Evolutionary conservation across 2,329 filamentous ascomycete species (phyloP).

Genomic region (Fusarium sp.): DNA sequence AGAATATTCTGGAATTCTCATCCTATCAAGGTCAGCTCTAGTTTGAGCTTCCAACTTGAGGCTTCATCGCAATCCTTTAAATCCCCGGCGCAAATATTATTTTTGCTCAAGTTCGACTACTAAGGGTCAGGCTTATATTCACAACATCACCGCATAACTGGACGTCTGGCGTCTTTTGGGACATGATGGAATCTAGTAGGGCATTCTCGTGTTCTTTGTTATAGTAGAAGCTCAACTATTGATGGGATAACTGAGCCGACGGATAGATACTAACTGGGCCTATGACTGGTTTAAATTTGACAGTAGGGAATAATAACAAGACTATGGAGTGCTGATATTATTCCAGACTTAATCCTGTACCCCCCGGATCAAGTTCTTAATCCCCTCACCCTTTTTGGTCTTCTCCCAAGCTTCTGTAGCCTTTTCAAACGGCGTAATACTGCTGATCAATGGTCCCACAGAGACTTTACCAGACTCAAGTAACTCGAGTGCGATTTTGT

Average conservation of each 20-base stretch:
- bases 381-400: constrained; percentile 84
- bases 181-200: too few relatives aligned
- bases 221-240: neutral
- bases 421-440: constrained; percentile 79
- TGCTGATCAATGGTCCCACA: constrained; percentile 83
- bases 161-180: too few relatives aligned
- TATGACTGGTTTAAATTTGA: neutral
- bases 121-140: too few relatives aligned
- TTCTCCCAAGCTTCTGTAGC: constrained; percentile 78
- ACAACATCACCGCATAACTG: too few relatives aligned
- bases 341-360: neutral
- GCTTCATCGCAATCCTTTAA: too few relatives aligned
- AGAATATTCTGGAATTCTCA: too few relatives aligned
- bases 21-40: too few relatives aligned
- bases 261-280: neutral
- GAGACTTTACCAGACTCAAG: constrained; percentile 78
- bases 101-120: too few relatives aligned
- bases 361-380: constrained; percentile 71
- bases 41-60: too few relatives aligned
- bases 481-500: constrained; percentile 83
- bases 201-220: neutral
- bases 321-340: neutral
- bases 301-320: neutral
- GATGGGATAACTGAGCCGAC: neutral
- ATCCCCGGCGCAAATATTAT: too few relatives aligned